These are phyloP conservation scores for Dalbergia cochinchinensis DNA, from an alignment of 306 rosid genomes.

Conservation along the genomic window DNA sequence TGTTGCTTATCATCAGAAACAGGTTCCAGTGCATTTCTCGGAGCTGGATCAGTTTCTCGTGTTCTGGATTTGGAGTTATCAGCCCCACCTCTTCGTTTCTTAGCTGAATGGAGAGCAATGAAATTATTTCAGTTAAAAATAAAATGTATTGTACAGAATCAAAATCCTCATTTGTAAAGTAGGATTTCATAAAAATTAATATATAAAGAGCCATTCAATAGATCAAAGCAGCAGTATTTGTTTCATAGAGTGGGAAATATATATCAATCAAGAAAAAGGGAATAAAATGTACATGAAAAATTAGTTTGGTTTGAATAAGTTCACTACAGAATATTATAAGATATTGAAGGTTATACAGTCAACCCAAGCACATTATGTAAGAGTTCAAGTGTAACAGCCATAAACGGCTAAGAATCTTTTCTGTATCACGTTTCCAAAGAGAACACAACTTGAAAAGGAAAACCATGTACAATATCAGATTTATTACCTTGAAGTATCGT, in stretches of 20 bases:
- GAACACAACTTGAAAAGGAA: conserved; percentile 27
- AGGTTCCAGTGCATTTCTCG: conserved; percentile 37
- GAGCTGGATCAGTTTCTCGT: conserved; percentile 51
- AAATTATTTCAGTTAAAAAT: conserved; percentile 36
- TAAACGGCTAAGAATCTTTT: conserved; percentile 13
- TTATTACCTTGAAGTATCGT: conserved; percentile 77
- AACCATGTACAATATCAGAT: conserved; percentile 12
- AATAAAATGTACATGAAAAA: not conserved
- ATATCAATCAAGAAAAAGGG: not conserved
- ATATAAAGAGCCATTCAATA: not conserved
- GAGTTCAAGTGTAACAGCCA: conserved; percentile 17
- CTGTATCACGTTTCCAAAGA: not conserved
- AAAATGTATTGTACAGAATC: conserved; percentile 15
- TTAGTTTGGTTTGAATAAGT: not conserved
- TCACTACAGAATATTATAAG: not conserved
- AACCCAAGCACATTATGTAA: conserved; percentile 30
- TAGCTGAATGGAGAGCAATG: conserved; percentile 64
- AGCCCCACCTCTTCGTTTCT: conserved; percentile 48
- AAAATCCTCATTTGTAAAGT: conserved; percentile 19
- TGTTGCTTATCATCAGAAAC: conserved; percentile 52
- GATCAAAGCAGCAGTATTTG: conserved; percentile 15
- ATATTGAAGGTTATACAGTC: conserved; percentile 16
- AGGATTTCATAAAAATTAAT: conserved; percentile 1
- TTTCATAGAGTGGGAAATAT: not conserved
- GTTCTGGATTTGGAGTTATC: conserved; percentile 47